These are phyloP conservation scores for Castanea mollissima DNA, from an alignment of 306 rosid species.

Conservation along the genomic window DNA sequence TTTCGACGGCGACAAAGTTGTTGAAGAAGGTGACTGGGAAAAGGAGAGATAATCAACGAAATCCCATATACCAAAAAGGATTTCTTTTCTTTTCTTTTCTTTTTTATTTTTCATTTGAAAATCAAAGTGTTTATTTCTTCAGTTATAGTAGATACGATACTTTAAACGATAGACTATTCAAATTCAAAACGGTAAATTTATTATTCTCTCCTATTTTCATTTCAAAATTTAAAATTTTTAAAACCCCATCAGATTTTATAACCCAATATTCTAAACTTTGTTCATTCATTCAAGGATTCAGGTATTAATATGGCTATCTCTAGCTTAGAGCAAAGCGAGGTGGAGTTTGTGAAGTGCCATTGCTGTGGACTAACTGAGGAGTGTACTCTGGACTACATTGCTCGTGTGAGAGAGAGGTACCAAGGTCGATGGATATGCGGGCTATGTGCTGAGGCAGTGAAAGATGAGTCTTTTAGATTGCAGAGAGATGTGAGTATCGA, in stretches of 20 bases:
- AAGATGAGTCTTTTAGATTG: slow-evolving; percentile 47
- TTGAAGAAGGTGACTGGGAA: slow-evolving; percentile 55
- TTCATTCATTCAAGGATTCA: too few species aligned
- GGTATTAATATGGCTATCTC: slow-evolving; percentile 4
- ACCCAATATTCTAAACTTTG: not conserved
- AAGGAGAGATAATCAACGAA: slow-evolving; percentile 44
- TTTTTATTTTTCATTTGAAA: too few species aligned
- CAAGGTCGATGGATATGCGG: slow-evolving; percentile 85
- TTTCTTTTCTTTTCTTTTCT: too few species aligned
- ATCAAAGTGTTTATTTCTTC: too few species aligned
- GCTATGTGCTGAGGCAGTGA: slow-evolving; percentile 71
- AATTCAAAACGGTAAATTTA: too few species aligned
- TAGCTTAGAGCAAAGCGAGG: slow-evolving; percentile 14
- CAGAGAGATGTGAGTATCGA: slow-evolving; percentile 34
- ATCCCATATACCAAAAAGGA: too few species aligned
- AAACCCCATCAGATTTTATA: not conserved
- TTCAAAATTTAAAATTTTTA: too few species aligned
- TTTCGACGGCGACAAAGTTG: slow-evolving; percentile 39
- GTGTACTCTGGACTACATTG: slow-evolving; percentile 65
- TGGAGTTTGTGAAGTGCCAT: slow-evolving; percentile 50
- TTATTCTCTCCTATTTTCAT: too few species aligned
- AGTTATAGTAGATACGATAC: too few species aligned
- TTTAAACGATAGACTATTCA: too few species aligned
- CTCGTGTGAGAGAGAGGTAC: slow-evolving; percentile 50
- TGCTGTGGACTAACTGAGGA: slow-evolving; percentile 81